Evolutionary conservation across 352 stramenopile species (phyloP).

Genomic region (Globisporangium ultimum): DNA sequence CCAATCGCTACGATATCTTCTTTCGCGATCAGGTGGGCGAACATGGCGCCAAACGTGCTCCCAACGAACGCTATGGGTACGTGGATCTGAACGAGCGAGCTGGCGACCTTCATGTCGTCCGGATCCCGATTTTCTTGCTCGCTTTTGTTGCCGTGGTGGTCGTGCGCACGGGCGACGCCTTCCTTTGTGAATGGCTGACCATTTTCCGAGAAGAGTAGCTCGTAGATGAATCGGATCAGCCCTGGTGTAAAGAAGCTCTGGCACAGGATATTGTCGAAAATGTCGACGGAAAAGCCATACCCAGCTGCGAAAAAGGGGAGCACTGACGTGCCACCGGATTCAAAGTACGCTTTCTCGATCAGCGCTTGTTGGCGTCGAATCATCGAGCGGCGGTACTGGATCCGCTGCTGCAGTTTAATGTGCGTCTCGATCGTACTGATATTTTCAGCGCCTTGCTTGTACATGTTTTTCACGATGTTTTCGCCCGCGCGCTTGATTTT

Average conservation of each 20-base stretch:
- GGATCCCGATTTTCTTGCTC: background rate
- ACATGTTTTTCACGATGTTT: constrained; percentile 15
- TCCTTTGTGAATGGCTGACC: constrained; percentile 17
- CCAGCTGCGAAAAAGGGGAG: constrained; percentile 66
- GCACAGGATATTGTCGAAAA: constrained; percentile 75
- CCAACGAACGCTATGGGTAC: constrained; percentile 36
- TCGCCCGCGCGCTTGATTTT: constrained; percentile 11
- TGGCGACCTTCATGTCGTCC: constrained; percentile 20
- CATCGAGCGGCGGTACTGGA: constrained; percentile 32
- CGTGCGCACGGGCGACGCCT: background rate
- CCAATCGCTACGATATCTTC: constrained; percentile 52
- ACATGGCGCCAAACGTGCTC: constrained; percentile 52
- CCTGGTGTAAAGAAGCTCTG: constrained; percentile 68
- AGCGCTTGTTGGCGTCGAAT: constrained; percentile 43
- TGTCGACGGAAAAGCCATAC: constrained; percentile 55
- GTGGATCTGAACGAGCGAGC: constrained; percentile 54
- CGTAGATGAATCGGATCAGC: constrained; percentile 57
- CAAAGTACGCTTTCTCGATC: constrained; percentile 35
- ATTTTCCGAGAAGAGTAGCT: constrained; percentile 64
- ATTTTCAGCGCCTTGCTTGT: constrained; percentile 10
- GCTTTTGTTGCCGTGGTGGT: background rate
- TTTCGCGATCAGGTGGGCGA: constrained; percentile 35
- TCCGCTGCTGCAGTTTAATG: constrained; percentile 35
- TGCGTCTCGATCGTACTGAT: constrained; percentile 36
- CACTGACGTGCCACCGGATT: constrained; percentile 34